Conservation (phyloP, 2,329 filamentous ascomycete species). For the Karstenula rhodostoma region DNA sequence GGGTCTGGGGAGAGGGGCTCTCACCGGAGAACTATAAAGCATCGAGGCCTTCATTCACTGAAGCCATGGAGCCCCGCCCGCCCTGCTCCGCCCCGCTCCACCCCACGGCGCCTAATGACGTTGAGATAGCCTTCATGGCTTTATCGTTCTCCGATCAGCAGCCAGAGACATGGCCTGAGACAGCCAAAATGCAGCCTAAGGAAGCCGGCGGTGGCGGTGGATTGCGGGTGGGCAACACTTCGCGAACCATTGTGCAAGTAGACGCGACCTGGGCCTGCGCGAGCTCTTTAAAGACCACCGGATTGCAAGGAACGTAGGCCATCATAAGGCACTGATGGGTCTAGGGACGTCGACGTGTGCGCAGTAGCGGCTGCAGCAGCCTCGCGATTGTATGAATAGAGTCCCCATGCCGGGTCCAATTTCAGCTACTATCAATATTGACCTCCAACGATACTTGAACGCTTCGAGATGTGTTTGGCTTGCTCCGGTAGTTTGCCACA, state of each 20-base stretch:
- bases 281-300: neutral
- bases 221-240: neutral
- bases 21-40: neutral
- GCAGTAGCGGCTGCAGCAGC: neutral
- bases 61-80: constrained; percentile 20
- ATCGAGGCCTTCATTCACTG: neutral
- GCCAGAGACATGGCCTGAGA: neutral
- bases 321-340: neutral
- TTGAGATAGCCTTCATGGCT: constrained; percentile 19
- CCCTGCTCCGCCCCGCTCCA: constrained; percentile 1
- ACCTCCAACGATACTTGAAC: neutral
- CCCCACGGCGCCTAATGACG: constrained; percentile 11
- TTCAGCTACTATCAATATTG: no score
- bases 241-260: neutral
- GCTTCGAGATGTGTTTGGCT: neutral
- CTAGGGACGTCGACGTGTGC: neutral
- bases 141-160: constrained; percentile 11
- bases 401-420: no score
- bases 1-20: neutral
- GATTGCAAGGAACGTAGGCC: neutral
- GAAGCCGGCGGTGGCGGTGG: neutral
- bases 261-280: neutral
- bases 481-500: neutral
- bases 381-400: neutral
- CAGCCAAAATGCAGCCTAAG: neutral